Evolutionary conservation across 768 basidiomycete species (phyloP), one percentile per base, ranked within the genome.

Genomic region (Lentinula boryana): DNA sequence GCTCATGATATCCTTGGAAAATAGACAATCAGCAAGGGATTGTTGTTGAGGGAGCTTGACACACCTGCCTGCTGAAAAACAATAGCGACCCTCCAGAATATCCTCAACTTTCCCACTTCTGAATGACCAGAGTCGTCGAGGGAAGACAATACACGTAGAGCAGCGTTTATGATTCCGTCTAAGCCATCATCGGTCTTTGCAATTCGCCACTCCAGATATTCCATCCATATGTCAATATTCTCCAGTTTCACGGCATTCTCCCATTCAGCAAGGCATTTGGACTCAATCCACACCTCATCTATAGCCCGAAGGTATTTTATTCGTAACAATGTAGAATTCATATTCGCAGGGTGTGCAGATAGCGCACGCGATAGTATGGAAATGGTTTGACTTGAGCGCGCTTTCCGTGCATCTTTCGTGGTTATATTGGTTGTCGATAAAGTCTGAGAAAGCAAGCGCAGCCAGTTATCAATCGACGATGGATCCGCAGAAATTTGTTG

Each of bases 201-300:
- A 36, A 89, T 82, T 60, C 80, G 78, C 89, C 89, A 92, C 63
- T 89, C 87, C 2, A 93, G 67, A 89, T 91, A 93, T 64, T 87
- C 87, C 74, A 92, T 80, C 82, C 85, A 88, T 27, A 93, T 76
- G 40, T 85, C 82, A 31, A 79, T 70, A 38, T 78, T 81, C 32
- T 82, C 79, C 4, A 81, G 65, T 41, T 72, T 75, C 63, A 91
- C 69, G 2, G 87, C 84, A 18, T 79, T 76, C 58, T 89, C 86
- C 92, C 92, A 94, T 65, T 91, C 88, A 3, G 75, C 74, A 23
- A 67, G 58, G 16, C 87, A 66, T 70, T 84, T 83, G 46, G 75
- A 75, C 59, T 76, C 77, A 23, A 79, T 69, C 90, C 89, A 92
- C 16, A 88, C 66, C 62, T 89, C 84, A 71, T 90, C 88, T 16